A percentile compares a stretch with the other conserved stretches of the same genome.
Evolutionary conservation across 1,139 yeast species (phyloP).

Genomic region (Protomyces inundatus): DNA sequence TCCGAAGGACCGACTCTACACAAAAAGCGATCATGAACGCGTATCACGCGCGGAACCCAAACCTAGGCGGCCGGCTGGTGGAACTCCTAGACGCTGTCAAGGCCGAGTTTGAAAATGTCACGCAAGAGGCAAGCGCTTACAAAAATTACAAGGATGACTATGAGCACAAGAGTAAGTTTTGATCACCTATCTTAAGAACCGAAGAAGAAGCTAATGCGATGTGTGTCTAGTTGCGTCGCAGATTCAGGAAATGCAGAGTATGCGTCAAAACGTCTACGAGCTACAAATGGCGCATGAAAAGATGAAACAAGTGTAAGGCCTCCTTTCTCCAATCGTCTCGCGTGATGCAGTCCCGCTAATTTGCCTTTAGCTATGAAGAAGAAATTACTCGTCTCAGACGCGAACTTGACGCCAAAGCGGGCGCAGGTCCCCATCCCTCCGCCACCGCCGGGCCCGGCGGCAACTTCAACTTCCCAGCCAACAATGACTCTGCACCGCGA

Average conservation of each 20-base stretch:
- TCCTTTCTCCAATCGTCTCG: background rate
- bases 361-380: slow-evolving; percentile 57
- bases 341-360: background rate
- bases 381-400: slow-evolving; percentile 81
- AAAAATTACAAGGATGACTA: slow-evolving; percentile 91
- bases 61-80: slow-evolving; percentile 48
- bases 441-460: slow-evolving; percentile 30
- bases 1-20: too few relatives aligned
- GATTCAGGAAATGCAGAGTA: slow-evolving; percentile 89
- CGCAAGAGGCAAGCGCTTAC: slow-evolving; percentile 79
- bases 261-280: slow-evolving; percentile 88
- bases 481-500: slow-evolving; percentile 34
- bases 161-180: slow-evolving; percentile 58
- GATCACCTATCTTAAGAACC: background rate
- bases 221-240: slow-evolving; percentile 60
- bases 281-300: slow-evolving; percentile 90
- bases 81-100: slow-evolving; percentile 89
- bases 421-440: slow-evolving; percentile 30
- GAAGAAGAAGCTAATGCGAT: background rate
- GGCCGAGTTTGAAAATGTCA: slow-evolving; percentile 81
- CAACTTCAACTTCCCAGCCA: slow-evolving; percentile 32
- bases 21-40: slow-evolving; percentile 1
- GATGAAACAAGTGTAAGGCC: slow-evolving; percentile 67
- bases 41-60: slow-evolving; percentile 22
- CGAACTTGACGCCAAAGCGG: slow-evolving; percentile 59